Base-by-base conservation (phyloP, 2,329 filamentous ascomycete genomes). In the Metarhizium robertsii region DNA sequence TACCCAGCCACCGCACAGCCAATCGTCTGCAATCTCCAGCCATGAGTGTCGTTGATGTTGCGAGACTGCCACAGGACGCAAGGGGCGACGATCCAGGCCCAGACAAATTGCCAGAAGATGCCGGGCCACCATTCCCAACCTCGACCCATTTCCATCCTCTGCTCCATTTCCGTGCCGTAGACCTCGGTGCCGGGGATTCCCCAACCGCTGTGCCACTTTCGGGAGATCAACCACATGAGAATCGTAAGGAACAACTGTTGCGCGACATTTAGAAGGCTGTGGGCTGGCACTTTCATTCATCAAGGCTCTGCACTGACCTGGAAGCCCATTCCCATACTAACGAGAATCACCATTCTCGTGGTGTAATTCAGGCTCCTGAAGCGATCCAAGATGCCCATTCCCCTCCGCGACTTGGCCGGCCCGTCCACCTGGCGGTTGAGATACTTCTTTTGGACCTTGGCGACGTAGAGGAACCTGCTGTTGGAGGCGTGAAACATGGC, bases 71-170 rank as follows among this genome's bases (percentile, higher is more conserved):
- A 86, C 2, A 87, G 71, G 52, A 85, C 70, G 58, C 76, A 71
- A 2, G 83, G 81, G 2, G 83, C 81, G 55, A 80, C 76, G 32
- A 81, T 61, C 72, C 76, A 81, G 5, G 76, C 73, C 79, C 78
- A 83, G 53, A 78, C 66, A 48, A 83, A 73, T 60, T 84, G 83
- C 81, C 81, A 86, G 29, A 83, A 68, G 42, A 82, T 74, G 0
- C 78, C 80, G 2, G 80, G 80, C 70, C 80, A 78, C 84, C 85
- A 88, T 70, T 88, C 85, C 75, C 78, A 84, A 2, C 85, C 84
- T 18, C 72, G 64, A 50, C 68, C 66, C 61, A 76, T 75, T 14
- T 71, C 65, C 18, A 73, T 68, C 38, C 72, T 69, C 43, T 75
- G 70, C 47, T 80, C 75, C 55, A 76, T 75, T 10, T 78, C 73